These are phyloP conservation scores for Metschnikowia picachoensis DNA, from an alignment of 805 yeast genomes.

Conservation along the genomic window DNA sequence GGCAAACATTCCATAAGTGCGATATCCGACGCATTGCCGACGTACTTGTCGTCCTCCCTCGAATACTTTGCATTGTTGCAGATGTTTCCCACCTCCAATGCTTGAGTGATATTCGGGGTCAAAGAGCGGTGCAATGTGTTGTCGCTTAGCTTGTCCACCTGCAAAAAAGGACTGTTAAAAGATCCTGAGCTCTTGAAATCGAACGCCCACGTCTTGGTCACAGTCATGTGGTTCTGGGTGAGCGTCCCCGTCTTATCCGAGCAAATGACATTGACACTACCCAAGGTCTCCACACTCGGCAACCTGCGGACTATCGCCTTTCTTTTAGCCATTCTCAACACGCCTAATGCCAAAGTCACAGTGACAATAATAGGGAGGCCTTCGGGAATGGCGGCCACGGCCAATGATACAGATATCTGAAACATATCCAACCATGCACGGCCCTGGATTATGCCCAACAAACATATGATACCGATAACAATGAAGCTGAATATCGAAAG, in stretches of 20 bases:
- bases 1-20: constrained; percentile 77
- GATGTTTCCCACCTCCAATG: constrained; percentile 63
- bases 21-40: constrained; percentile 94
- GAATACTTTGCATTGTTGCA: constrained; percentile 76
- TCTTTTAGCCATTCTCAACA: constrained; percentile 90
- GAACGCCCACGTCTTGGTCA: constrained; percentile 74
- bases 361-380: constrained; percentile 98
- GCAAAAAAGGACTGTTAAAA: constrained; percentile 37
- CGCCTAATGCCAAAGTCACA: constrained; percentile 94
- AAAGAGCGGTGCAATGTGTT: constrained; percentile 40
- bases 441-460: constrained; percentile 88
- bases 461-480: constrained; percentile 86
- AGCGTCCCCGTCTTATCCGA: constrained; percentile 90
- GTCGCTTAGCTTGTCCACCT: constrained; percentile 46
- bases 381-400: constrained; percentile 99
- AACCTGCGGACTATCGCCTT: constrained; percentile 91
- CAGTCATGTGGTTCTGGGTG: constrained; percentile 89
- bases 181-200: constrained; percentile 45
- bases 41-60: constrained; percentile 60
- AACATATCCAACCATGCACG: constrained; percentile 97
- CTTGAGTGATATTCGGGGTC: constrained; percentile 50
- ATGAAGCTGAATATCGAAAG: constrained; percentile 78
- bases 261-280: constrained; percentile 90
- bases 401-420: constrained; percentile 93
- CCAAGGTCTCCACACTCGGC: constrained; percentile 93